Evolutionary conservation across 306 rosid genomes (phyloP), one percentile per base, ranked within the genome.

Genomic region (Gillenia trifoliata): DNA sequence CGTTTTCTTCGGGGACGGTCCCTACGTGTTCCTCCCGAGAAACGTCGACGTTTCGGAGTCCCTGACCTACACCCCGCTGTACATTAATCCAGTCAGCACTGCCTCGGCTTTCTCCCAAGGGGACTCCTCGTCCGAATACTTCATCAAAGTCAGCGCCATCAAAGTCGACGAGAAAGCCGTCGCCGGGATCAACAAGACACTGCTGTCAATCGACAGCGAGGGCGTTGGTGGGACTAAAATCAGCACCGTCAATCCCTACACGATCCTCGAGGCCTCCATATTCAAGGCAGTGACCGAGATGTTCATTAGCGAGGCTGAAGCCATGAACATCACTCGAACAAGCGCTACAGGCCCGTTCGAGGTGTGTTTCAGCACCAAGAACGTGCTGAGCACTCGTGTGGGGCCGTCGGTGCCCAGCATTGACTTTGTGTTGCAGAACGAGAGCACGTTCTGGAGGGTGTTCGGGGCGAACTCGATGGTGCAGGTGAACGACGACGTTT

Each of bases 151-250:
- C 1, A 80, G 75, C 50, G 74, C 87, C 3, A 80, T 89, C 47
- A 76, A 52, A 47, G 77, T 91, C 19, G 76, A 84, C 23, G 70
- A 45, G 2, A 81, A 77, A 0, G 28, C 31, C 0, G 83, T 91
- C 0, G 16, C 84, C 0, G n/a, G n/a, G n/a, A 1, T 89, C 2
- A 91, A 91, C 83, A 50, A 74, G 0, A 78, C 71, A 4, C n/a
- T 91, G 71, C 70, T 91, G 41, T 60, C 84, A 25, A 81, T 87
- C 28, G 56, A 89, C 29, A 1, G 20, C 0, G 8, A 85, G 3
- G 98, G 96, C 9, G 6, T 68, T 15, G 96, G 96, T 0, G 98
- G 98, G 34, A 86, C 96, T 1, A 90, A 89, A 80, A 83, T 93
- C 12, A 93, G 98, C 76, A 84, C 93, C 0, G 89, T 89, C 33